A percentile compares a stretch with the other conserved stretches of the same genome.
Conservation (phyloP, 768 basidiomycete genomes). For the Arthromyces matolae region DNA sequence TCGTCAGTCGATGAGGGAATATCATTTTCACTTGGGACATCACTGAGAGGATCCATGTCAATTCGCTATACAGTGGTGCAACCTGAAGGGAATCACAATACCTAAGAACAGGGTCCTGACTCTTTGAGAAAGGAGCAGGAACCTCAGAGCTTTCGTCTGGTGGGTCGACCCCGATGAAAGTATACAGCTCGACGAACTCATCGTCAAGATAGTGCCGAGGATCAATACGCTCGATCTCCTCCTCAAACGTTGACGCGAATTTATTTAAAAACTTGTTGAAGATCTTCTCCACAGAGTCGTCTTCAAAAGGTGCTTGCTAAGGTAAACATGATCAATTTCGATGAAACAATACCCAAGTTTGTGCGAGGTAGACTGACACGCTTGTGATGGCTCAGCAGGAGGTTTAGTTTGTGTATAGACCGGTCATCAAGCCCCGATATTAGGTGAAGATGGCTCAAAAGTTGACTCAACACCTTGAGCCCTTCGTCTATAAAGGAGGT, state of each 20-base stretch:
- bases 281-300: conserved; percentile 48
- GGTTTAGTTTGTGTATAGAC: conserved; percentile 43
- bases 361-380: conserved; percentile 32
- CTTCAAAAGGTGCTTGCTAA: conserved; percentile 59
- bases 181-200: conserved; percentile 41
- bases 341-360: neutral
- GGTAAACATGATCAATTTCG: neutral
- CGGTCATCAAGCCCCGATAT: conserved; percentile 33
- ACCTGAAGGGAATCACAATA: neutral
- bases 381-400: conserved; percentile 48
- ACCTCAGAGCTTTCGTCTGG: conserved; percentile 21
- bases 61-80: too few relatives aligned
- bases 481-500: conserved; percentile 44
- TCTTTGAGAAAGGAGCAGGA: conserved; percentile 3
- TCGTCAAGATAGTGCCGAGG: conserved; percentile 32
- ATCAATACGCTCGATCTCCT: conserved; percentile 39
- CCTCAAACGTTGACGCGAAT: conserved; percentile 40
- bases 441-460: conserved; percentile 58
- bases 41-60: conserved; percentile 13
- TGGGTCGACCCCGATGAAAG: conserved; percentile 38
- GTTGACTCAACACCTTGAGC: conserved; percentile 60
- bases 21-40: conserved; percentile 7
- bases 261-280: conserved; percentile 50
- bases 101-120: conserved; percentile 14
- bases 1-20: conserved; percentile 8